phyloP scores from a whole-genome alignment of 441 rosid species.

The Theobroma grandiflorum region DNA sequence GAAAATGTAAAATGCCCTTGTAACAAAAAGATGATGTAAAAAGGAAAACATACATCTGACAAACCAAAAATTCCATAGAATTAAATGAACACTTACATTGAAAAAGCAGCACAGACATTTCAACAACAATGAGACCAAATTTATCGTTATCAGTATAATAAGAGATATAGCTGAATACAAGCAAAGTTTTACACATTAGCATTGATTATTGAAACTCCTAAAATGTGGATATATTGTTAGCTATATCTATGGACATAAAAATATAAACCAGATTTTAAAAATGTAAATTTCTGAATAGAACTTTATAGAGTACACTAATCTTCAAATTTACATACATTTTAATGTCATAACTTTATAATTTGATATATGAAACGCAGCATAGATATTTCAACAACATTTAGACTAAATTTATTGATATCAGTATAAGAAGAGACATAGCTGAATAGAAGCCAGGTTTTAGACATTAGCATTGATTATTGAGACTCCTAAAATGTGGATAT shows the following conservation, averaged over 20 bases:
- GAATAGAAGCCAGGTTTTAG: neutral
- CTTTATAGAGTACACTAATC: neutral
- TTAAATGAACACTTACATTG: neutral
- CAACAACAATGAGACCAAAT: neutral
- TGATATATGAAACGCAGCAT: neutral
- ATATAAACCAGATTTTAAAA: neutral
- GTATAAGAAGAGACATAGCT: neutral
- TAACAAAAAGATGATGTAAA: neutral
- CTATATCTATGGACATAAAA: neutral
- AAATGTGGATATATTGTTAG: neutral
- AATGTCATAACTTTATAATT: neutral
- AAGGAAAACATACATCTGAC: neutral
- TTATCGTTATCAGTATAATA: neutral
- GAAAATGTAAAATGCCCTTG: neutral
- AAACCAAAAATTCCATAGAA: neutral
- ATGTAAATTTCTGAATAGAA: neutral
- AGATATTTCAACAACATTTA: neutral
- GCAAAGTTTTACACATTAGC: neutral
- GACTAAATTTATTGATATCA: neutral
- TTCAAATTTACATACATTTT: neutral
- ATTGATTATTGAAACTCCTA: neutral
- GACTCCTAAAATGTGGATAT: neutral
- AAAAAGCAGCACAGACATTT: neutral
- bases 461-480: neutral
- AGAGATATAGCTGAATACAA: neutral